Conservation (phyloP, 2,329 filamentous ascomycete species). For the Diaporthe australafricana region DNA sequence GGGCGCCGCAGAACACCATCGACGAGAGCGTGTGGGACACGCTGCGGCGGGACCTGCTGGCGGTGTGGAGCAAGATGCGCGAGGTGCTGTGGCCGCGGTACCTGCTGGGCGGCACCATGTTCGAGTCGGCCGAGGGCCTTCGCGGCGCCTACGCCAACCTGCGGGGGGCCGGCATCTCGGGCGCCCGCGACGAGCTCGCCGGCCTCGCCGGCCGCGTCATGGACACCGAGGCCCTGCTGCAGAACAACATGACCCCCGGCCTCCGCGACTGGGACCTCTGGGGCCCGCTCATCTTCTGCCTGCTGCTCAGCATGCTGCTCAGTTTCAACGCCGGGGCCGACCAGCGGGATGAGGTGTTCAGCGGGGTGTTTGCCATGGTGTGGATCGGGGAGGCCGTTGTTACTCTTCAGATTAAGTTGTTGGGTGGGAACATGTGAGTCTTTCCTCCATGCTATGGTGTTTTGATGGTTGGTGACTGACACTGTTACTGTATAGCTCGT, state of each 20-base stretch:
- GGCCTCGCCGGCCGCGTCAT: slow-evolving; percentile 71
- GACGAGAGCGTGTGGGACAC: slow-evolving; percentile 98
- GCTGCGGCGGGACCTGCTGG: slow-evolving; percentile 88
- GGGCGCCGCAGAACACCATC: slow-evolving; percentile 91
- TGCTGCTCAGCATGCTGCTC: slow-evolving; percentile 87
- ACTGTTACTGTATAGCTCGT: slow-evolving; percentile 74
- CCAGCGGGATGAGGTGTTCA: slow-evolving; percentile 91
- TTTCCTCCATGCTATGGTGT: slow-evolving; percentile 36
- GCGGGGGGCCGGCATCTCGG: slow-evolving; percentile 67
- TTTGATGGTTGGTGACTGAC: slow-evolving; percentile 21
- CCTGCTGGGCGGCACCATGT: slow-evolving; percentile 79
- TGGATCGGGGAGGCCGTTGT: slow-evolving; percentile 98
- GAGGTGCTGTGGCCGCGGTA: slow-evolving; percentile 98
- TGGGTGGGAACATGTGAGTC: slow-evolving; percentile 96
- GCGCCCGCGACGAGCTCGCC: slow-evolving; percentile 71
- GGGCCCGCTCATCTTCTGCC: slow-evolving; percentile 95
- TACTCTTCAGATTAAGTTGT: slow-evolving; percentile 95
- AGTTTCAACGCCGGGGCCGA: slow-evolving; percentile 83
- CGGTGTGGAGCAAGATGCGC: slow-evolving; percentile 97
- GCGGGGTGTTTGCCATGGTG: slow-evolving; percentile 94
- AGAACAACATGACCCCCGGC: slow-evolving; percentile 86
- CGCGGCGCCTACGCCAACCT: slow-evolving; percentile 73
- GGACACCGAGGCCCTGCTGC: slow-evolving; percentile 71
- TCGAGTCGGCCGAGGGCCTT: slow-evolving; percentile 64
- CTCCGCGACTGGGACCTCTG: slow-evolving; percentile 98